Evolutionary conservation across 1,139 yeast species (phyloP), one percentile per base, ranked within the genome.

Genomic region (Lodderomyces pseudojiufengensis): DNA sequence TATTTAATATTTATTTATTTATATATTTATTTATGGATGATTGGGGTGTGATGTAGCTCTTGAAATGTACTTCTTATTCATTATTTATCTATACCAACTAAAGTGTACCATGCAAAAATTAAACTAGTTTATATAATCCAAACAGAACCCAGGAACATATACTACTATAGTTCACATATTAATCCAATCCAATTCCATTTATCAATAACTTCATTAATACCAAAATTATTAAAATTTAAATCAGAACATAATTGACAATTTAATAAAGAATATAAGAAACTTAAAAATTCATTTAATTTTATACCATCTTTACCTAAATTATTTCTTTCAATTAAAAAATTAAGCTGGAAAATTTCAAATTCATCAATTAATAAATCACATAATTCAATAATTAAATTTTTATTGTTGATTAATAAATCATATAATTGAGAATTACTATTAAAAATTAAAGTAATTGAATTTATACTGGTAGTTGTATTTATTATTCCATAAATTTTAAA

Each of bases 171-270:
- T 27, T 32, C 31, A 31, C 47, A 43, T 25, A 28, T 21, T 22
- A 34, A 31, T 12, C 41, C 41, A 28, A 38, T 33, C 44, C 45
- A 42, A n/a, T 38, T 29, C 20, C 31, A 42, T n/a, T 40, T 39
- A 27, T 41, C 45, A 12, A 41, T 18, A 9, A 12, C 29, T 21
- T 28, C 35, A 23, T 22, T 16, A 13, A 25, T 28, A 22, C 31
- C 27, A 14, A 30, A 18, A 18, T 18, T 18, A 18, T 7, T 7
- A 18, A 18, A 18, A 18, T 22, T 25, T 32, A 31, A 15, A 36
- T 33, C 18, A 39, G 32, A 14, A 28, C 27, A 29, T 40, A 33
- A 26, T 35, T 25, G 14, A 39, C 33, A 18, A 36, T 27, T 16
- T 12, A 33, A 26, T 33, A 14, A 13, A 39, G 28, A 5, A 20